Evolutionary conservation across 2,329 filamentous ascomycete species (phyloP), one percentile per base, ranked within the genome.

Genomic region (Grosmannia clavigera): DNA sequence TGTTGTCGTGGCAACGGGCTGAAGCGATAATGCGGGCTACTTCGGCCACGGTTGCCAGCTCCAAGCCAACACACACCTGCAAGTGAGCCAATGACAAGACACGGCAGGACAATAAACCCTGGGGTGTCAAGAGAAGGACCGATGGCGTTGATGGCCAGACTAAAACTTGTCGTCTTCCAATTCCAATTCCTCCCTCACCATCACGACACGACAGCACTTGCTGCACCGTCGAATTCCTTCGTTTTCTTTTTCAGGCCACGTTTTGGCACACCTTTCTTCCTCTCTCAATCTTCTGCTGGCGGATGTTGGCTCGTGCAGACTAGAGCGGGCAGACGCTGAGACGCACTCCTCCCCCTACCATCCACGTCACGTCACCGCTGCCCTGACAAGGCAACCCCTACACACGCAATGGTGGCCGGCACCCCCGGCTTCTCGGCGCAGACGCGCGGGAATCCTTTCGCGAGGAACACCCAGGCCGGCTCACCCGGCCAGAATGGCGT

Each of bases 371-470:
- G 16, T 35, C 16, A 27, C n/a, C 22, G 27, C 22, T 22, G 11
- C 52, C 19, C 27, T 14, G 12, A 29, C 48, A 16, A 35, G 43
- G 6, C 35, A 46, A 38, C 27, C 10, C 7, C 19, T 11, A 38
- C 22, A 7, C 25, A 29, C 56, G 25, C 55, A 40, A 62, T 52
- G 53, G 57, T 65, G 58, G 35, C 56, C n/a, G 63, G 62, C 7
- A 50, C 58, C 11, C 46, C 63, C 31, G 62, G 62, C 14, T 60
- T 63, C 22, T 29, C 61, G 12, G 58, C 58, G 35, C 61, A 58
- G 59, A 31, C 55, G 70, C 88, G 90, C 68, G 88, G 84, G 70
- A 92, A 90, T 74, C 88, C 89, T 19, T 95, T 96, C 70, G 79
- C 81, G 62, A 82, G 90, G 69, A 83, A 84, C 58, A 76, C 79